A percentile compares a stretch with the other conserved stretches of the same genome.
phyloP scores from a whole-genome alignment of 1,139 yeast genomes.

The Zhuliangozyma blackwelliae region DNA sequence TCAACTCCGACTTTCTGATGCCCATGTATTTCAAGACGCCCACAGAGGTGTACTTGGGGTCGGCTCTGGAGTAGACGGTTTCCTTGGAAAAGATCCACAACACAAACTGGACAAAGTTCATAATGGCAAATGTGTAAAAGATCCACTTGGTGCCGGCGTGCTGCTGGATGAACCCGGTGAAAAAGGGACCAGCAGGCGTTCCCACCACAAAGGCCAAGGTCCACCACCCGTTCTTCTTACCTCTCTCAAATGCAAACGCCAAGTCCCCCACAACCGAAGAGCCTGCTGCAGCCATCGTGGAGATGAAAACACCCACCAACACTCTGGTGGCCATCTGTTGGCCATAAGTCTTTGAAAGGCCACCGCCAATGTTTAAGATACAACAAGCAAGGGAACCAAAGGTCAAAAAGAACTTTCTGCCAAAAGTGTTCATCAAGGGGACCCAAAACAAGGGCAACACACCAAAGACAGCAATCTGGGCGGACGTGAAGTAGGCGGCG shows the following conservation, averaged over 20 bases:
- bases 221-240: conserved; percentile 17
- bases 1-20: conserved; percentile 4
- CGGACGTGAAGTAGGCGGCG: conserved; percentile 14
- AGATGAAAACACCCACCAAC: conserved; percentile 10
- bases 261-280: conserved; percentile 13
- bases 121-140: conserved; percentile 12
- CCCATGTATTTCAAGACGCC: conserved; percentile 5
- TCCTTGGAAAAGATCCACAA: conserved; percentile 11
- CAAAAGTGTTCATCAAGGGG: conserved; percentile 15
- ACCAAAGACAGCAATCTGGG: conserved; percentile 13
- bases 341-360: conserved; percentile 12
- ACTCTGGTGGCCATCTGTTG: conserved; percentile 16
- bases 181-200: conserved; percentile 14
- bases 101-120: conserved; percentile 12
- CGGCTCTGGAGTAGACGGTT: conserved; percentile 10
- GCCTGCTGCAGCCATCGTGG: conserved; percentile 15
- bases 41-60: conserved; percentile 1
- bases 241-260: conserved; percentile 14
- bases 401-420: conserved; percentile 10
- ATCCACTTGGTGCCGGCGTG: conserved; percentile 13
- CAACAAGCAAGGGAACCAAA: conserved; percentile 10
- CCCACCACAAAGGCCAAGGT: conserved; percentile 13
- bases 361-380: conserved; percentile 14
- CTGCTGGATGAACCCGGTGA: conserved; percentile 13
- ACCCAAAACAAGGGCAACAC: conserved; percentile 14